Evolutionary conservation across 2,329 filamentous ascomycete genomes (phyloP).

Genomic region (Sclerotinia nivalis): DNA sequence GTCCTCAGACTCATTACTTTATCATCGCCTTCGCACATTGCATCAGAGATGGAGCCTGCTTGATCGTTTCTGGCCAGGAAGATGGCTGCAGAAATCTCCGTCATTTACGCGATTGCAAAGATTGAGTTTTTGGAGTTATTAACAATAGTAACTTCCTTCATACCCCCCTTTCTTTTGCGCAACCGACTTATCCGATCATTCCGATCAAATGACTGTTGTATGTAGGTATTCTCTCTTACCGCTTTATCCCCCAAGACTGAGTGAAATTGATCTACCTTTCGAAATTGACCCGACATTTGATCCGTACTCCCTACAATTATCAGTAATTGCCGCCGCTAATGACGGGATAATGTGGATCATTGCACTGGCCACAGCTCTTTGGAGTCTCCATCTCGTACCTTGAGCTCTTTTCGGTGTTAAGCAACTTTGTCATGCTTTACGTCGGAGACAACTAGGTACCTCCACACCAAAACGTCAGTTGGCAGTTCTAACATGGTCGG

Average conservation of each 20-base stretch:
- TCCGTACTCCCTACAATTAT: background rate
- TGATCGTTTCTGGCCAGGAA: background rate
- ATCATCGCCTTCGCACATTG: too few species aligned
- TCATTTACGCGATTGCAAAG: background rate
- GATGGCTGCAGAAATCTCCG: background rate
- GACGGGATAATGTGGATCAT: background rate
- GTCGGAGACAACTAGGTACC: background rate
- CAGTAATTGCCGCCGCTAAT: slow-evolving; percentile 8
- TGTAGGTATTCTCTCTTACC: background rate
- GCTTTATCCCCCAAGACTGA: background rate
- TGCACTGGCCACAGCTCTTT: background rate
- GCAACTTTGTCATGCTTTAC: background rate
- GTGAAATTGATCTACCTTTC: background rate
- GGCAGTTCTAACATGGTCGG: background rate
- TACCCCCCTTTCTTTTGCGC: background rate
- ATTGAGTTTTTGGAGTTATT: background rate
- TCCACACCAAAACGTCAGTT: too few species aligned
- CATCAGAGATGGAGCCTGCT: too few species aligned
- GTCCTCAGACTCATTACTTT: background rate
- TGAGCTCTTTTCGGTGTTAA: background rate
- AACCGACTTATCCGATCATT: background rate
- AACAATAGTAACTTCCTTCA: background rate
- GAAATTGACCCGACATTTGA: background rate
- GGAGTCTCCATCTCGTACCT: background rate
- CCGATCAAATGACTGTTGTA: background rate